Evolutionary conservation across 257 asterid species (phyloP).

Genomic region (Nicotiana undulata): DNA sequence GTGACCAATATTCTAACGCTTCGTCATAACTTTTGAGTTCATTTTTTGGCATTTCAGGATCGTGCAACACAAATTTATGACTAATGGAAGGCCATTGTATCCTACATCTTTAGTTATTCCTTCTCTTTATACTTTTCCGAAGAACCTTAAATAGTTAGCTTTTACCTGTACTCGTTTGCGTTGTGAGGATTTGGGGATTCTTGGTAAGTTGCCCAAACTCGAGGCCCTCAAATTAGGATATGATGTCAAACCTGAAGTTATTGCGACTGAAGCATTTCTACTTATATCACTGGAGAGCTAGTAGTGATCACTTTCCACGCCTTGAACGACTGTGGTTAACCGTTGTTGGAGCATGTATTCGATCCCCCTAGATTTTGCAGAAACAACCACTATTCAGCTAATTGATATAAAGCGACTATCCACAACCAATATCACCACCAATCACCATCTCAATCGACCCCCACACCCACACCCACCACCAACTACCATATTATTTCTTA

Average conservation of each 20-base stretch:
- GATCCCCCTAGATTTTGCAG: neutral
- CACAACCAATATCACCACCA: too few relatives aligned
- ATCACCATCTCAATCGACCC: too few relatives aligned
- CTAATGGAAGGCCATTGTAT: neutral
- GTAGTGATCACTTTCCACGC: neutral
- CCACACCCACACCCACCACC: too few relatives aligned
- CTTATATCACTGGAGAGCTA: neutral
- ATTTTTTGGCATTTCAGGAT: too few relatives aligned
- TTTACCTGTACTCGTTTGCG: neutral
- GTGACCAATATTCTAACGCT: too few relatives aligned
- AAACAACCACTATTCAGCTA: neutral
- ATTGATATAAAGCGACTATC: too few relatives aligned
- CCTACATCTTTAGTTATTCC: neutral
- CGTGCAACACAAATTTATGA: too few relatives aligned
- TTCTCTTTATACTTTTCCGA: slow-evolving; percentile 3
- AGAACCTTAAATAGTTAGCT: neutral
- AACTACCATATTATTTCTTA: too few relatives aligned
- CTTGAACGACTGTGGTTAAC: neutral
- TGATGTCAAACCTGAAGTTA: neutral
- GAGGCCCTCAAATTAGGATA: neutral
- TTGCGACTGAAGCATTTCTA: neutral
- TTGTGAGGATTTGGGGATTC: neutral
- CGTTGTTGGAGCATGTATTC: neutral
- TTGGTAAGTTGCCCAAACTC: neutral
- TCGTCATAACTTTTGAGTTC: too few relatives aligned